Percentiles rank a stretch among this genome's conserved stretches.
phyloP scores from a whole-genome alignment of 257 asterid species.

The Asclepias syriaca region DNA sequence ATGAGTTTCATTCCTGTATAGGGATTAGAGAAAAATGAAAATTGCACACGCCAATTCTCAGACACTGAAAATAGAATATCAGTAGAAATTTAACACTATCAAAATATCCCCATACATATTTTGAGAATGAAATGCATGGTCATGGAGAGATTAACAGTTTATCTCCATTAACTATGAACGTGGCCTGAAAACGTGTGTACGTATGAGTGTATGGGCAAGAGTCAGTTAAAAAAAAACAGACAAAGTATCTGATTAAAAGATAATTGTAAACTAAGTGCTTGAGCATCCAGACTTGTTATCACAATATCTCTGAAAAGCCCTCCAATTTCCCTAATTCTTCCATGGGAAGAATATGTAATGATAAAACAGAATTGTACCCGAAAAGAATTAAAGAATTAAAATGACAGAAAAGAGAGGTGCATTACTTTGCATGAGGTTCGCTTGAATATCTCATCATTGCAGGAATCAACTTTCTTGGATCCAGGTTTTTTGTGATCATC shows the following conservation, averaged over 20 bases:
- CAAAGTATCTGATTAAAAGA: neutral
- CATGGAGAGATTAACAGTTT: neutral
- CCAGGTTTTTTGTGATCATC: conserved; percentile 84
- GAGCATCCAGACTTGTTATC: neutral
- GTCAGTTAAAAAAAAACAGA: neutral
- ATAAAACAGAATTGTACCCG: neutral
- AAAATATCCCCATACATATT: neutral
- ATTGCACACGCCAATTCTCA: neutral
- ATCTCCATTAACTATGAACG: neutral
- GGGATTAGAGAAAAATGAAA: neutral
- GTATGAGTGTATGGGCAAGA: neutral
- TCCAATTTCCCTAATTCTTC: neutral
- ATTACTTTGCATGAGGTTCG: conserved; percentile 96
- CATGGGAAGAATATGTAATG: neutral
- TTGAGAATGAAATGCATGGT: neutral
- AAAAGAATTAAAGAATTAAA: conserved; percentile 10
- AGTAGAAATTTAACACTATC: neutral
- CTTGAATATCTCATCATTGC: conserved; percentile 99
- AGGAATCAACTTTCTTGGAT: conserved; percentile 94
- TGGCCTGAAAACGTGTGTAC: neutral
- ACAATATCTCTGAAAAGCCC: neutral
- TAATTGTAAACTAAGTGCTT: neutral
- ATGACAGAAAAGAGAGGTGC: conserved; percentile 15
- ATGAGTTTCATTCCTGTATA: conserved; percentile 93
- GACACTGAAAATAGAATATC: neutral